Base-by-base conservation (phyloP, 202 grass and related monocot species). In the Cymbopogon flexuosus region DNA sequence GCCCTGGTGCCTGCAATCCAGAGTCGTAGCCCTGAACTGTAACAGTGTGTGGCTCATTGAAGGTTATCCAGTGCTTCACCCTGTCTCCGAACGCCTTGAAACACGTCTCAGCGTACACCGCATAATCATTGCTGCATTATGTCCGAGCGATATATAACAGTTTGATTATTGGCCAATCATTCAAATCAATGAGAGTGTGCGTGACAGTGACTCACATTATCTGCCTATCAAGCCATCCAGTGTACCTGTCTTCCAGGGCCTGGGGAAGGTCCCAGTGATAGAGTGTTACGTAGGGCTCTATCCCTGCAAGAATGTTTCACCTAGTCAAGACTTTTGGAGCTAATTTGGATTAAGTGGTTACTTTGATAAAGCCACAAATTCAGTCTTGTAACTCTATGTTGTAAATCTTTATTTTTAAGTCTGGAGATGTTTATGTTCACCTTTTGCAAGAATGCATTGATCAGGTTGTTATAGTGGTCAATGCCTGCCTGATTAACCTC, bases 251-350 rank as follows among this genome's bases (percentile, higher is more conserved):
- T 37, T 90, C 82, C 47, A 96, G 84, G 40, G 87, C 85, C 82
- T 88, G 93, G 36, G 93, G 93, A 77, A 96, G 93, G 37, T 96
- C 93, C 93, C 93, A 96, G 82, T 96, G 93, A 61, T 90, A 96
- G 18, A 96, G 77, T 5, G 93, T 96, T 40, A 92, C 90, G 60
- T 90, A 92, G 5, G 89, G 90, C 63, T 90, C 63, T 5, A 97
- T 93, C 1, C 93, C 93, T 97, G 79, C 13, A 21, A 87, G 15
- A 63, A 65, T 16, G 72, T 62, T 76, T 76, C 49, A 81, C 21
- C 2, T 19, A 31, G 37, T 72, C 37, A 34, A 27, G 29, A 23
- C 2, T 34, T 64, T 60, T 72, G 34, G 49, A 16, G 10, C 39
- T 3, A 62, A 70, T 5, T 14, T 33, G 60, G 16, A 64, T 63